Percentiles rank a stretch among this genome's conserved stretches.
These are phyloP conservation scores for Fusarium secorum DNA, from an alignment of 2,329 filamentous ascomycete genomes.

Conservation along the genomic window DNA sequence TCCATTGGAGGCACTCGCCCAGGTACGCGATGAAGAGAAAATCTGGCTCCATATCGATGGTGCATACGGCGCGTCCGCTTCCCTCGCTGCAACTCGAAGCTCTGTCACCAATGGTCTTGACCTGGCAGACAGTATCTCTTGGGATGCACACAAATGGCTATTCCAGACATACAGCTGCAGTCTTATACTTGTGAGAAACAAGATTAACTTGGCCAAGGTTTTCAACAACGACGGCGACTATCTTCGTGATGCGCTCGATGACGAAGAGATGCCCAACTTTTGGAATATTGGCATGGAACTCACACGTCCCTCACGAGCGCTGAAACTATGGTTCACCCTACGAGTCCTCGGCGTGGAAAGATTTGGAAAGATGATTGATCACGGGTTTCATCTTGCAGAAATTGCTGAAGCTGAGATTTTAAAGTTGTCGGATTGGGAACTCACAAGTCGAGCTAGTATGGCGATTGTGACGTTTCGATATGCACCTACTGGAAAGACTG, in stretches of 20 bases:
- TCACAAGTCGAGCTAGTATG: conserved; percentile 13
- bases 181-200: background rate
- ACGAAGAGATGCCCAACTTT: conserved; percentile 16
- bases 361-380: background rate
- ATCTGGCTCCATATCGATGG: conserved; percentile 20
- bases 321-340: conserved; percentile 13
- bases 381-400: conserved; percentile 1
- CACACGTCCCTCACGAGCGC: background rate
- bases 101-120: background rate
- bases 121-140: conserved; percentile 15
- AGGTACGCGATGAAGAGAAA: background rate
- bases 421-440: background rate
- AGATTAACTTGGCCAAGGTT: background rate
- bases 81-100: background rate
- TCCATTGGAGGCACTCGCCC: background rate
- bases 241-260: conserved; percentile 10
- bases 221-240: conserved; percentile 14
- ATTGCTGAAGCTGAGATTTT: background rate
- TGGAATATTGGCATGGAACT: conserved; percentile 17
- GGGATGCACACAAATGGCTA: conserved; percentile 16
- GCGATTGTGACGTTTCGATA: conserved; percentile 17
- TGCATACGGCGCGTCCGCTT: conserved; percentile 11
- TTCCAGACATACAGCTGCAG: conserved; percentile 20
- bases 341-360: conserved; percentile 5
- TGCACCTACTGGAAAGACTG: background rate